Percentiles rank a stretch among this genome's conserved stretches.
These are phyloP conservation scores for Solanum okadae DNA, from an alignment of 257 asterid genomes.

Conservation along the genomic window DNA sequence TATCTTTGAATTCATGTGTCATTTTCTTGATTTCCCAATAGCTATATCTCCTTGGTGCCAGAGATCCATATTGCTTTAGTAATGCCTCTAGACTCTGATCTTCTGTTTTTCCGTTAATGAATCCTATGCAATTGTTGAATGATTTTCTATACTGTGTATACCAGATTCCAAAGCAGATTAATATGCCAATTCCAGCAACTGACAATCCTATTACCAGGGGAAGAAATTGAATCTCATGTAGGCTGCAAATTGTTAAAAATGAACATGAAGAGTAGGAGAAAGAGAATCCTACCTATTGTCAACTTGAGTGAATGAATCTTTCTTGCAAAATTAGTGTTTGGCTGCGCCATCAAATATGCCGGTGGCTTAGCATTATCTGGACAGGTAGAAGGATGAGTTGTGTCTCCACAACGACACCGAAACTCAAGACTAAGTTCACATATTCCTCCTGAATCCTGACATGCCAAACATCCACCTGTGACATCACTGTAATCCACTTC, in stretches of 20 bases:
- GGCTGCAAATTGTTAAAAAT: background rate
- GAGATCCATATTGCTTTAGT: background rate
- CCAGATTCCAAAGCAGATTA: background rate
- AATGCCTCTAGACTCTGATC: background rate
- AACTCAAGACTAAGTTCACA: background rate
- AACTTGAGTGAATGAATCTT: background rate
- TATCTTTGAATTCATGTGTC: background rate
- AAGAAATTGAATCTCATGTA: background rate
- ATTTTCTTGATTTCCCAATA: background rate
- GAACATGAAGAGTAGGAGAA: background rate
- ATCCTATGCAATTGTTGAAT: background rate
- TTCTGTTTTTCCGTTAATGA: background rate
- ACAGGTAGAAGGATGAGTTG: background rate
- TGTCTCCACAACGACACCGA: background rate
- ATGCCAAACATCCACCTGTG: background rate
- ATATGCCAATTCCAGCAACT: background rate
- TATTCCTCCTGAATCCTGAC: conserved; percentile 9
- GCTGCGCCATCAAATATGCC: background rate
- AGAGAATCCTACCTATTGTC: background rate
- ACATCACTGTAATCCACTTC: conserved; percentile 3
- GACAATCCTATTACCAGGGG: background rate
- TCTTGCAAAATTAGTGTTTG: background rate
- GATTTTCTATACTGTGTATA: background rate
- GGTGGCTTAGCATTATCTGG: background rate
- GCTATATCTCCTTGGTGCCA: background rate